These are phyloP conservation scores for Phanerochaete carnosa DNA, from an alignment of 768 basidiomycete species.

Conservation along the genomic window DNA sequence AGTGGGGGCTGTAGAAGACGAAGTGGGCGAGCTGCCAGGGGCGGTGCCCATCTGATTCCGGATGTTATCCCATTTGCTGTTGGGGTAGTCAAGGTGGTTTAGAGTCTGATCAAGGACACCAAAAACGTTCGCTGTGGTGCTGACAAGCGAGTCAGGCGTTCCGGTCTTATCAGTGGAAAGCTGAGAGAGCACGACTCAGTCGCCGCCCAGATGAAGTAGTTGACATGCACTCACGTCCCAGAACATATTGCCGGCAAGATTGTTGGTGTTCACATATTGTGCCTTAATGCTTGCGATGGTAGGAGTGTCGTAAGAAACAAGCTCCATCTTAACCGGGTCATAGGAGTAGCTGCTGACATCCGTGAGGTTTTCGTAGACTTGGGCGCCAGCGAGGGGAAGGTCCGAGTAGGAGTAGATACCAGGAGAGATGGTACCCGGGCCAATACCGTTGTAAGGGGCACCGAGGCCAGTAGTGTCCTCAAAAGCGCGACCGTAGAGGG, in stretches of 20 bases:
- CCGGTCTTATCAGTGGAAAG: constrained; percentile 62
- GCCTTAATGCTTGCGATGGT: constrained; percentile 64
- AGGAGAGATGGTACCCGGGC: constrained; percentile 66
- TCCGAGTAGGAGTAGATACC: constrained; percentile 76
- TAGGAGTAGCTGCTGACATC: constrained; percentile 81
- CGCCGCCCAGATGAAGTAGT: not conserved
- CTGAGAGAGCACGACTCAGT: constrained; percentile 14
- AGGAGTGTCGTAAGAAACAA: constrained; percentile 78
- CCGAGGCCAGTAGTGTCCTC: constrained; percentile 68
- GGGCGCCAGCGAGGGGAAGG: constrained; percentile 51
- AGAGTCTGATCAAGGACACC: constrained; percentile 57
- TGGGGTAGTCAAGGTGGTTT: constrained; percentile 64
- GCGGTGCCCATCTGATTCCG: constrained; percentile 52
- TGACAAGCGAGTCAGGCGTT: constrained; percentile 50
- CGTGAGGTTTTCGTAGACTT: constrained; percentile 61
- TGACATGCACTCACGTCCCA: constrained; percentile 47
- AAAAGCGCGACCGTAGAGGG: constrained; percentile 79
- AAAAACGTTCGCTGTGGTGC: constrained; percentile 41
- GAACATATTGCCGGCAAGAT: constrained; percentile 70
- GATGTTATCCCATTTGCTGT: constrained; percentile 72
- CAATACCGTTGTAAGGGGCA: constrained; percentile 64
- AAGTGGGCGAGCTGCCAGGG: constrained; percentile 20
- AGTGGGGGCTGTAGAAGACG: constrained; percentile 16
- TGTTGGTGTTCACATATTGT: constrained; percentile 57
- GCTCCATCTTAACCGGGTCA: constrained; percentile 58